Evolutionary conservation across 345 rosid genomes (phyloP).

Genomic region (Syzygium aromaticum): DNA sequence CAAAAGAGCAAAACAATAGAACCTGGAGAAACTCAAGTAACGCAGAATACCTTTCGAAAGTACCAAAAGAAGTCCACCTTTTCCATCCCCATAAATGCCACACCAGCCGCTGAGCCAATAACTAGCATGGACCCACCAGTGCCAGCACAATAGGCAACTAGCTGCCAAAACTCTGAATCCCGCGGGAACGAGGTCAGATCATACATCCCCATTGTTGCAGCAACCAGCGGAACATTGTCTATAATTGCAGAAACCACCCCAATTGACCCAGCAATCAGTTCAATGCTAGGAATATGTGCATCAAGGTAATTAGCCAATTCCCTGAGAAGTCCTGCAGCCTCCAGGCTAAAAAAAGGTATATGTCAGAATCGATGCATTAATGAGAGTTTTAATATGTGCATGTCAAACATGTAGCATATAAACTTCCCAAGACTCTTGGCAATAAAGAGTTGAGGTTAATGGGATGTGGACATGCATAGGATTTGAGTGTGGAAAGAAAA

Average conservation of each 20-base stretch:
- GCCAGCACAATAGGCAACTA: slow-evolving; percentile 88
- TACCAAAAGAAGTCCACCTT: slow-evolving; percentile 98
- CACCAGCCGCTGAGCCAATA: slow-evolving; percentile 97
- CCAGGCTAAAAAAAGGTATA: slow-evolving; percentile 37
- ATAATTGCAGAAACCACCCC: slow-evolving; percentile 86
- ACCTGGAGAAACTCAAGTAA: background rate
- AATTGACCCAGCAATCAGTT: slow-evolving; percentile 73
- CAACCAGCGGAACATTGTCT: slow-evolving; percentile 89
- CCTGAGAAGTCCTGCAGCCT: slow-evolving; percentile 87
- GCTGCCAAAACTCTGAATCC: slow-evolving; percentile 93
- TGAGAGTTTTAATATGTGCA: background rate
- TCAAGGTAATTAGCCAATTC: slow-evolving; percentile 92
- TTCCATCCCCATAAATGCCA: slow-evolving; percentile 99
- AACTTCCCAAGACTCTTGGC: background rate
- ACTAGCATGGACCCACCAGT: slow-evolving; percentile 94
- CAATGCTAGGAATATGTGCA: slow-evolving; percentile 61
- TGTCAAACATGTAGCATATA: background rate
- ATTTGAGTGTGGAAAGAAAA: background rate
- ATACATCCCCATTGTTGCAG: slow-evolving; percentile 98
- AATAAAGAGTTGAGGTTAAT: background rate
- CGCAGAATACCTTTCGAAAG: slow-evolving; percentile 52
- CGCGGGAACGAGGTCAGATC: slow-evolving; percentile 75
- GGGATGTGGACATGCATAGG: background rate
- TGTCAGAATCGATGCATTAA: background rate
- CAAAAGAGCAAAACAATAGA: background rate